phyloP scores from a whole-genome alignment of 305 asterid genomes.

The Fraxinus ornus region DNA sequence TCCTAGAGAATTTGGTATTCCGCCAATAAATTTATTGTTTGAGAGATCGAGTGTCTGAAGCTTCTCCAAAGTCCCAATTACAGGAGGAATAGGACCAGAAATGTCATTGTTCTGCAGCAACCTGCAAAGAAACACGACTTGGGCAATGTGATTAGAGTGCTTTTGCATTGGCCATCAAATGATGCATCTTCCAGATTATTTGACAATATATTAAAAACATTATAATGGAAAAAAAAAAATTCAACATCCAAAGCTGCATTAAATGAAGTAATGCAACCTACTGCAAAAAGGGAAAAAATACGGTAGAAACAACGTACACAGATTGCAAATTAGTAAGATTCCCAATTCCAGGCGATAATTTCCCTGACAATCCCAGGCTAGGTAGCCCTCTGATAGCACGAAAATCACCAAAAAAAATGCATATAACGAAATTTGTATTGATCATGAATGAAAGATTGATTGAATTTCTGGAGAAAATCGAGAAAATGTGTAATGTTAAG shows the following conservation, averaged over 20 bases:
- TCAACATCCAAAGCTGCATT: neutral
- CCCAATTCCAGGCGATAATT: conserved; percentile 77
- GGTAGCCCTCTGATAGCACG: conserved; percentile 70
- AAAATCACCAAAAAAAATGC: conserved; percentile 5
- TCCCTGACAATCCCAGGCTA: conserved; percentile 80
- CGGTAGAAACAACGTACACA: conserved; percentile 51
- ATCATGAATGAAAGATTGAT: neutral
- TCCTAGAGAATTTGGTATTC: conserved; percentile 69
- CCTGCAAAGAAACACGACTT: conserved; percentile 36
- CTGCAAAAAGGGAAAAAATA: neutral
- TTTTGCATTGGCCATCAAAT: neutral
- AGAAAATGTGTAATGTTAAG: neutral
- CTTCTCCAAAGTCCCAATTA: conserved; percentile 68
- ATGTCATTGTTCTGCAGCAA: conserved; percentile 92
- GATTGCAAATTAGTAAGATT: conserved; percentile 80
- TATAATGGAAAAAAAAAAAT: neutral
- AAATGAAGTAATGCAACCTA: conserved; percentile 1
- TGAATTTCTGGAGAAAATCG: neutral
- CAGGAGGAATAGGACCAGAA: conserved; percentile 67
- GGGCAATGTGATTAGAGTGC: neutral
- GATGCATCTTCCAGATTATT: neutral
- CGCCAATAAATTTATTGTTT: conserved; percentile 63
- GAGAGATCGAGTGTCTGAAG: conserved; percentile 92
- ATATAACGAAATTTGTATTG: neutral
- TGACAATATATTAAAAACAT: neutral